Evolutionary conservation across 2,329 filamentous ascomycete species (phyloP).

Genomic region (Alternaria angustiovoidea): DNA sequence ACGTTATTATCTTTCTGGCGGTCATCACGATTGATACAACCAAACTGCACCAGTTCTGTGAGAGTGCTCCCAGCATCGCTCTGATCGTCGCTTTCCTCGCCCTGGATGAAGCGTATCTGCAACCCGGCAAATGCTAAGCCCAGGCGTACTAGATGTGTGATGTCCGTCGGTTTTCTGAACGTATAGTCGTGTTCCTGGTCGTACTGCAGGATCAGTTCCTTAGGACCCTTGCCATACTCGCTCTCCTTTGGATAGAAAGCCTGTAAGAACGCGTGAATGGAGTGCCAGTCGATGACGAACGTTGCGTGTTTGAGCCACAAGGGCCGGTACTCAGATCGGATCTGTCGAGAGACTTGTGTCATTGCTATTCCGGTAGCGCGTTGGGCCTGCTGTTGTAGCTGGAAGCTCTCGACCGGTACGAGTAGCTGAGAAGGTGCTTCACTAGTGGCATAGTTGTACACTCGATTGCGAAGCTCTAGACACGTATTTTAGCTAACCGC

Average conservation of each 20-base stretch:
- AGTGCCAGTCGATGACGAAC: background rate
- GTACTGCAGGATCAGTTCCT: background rate
- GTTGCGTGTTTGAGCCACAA: background rate
- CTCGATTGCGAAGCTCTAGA: constrained; percentile 2
- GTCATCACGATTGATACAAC: background rate
- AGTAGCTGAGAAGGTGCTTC: background rate
- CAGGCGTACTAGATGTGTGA: background rate
- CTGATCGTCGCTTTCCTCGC: background rate
- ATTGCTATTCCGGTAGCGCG: background rate
- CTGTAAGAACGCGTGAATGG: background rate
- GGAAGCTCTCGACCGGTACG: background rate
- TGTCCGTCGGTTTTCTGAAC: background rate
- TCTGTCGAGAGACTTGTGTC: background rate
- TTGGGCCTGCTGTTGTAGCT: background rate
- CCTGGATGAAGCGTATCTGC: background rate
- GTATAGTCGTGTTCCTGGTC: background rate
- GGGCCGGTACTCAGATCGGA: background rate
- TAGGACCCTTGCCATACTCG: background rate
- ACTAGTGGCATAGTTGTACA: background rate
- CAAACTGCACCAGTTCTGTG: background rate
- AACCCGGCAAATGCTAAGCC: background rate
- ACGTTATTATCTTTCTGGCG: background rate
- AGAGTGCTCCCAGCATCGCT: background rate
- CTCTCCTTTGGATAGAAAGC: background rate
- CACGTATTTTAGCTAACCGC: background rate